These are phyloP conservation scores for Friedmanniomyces simplex DNA, from an alignment of 495 filamentous ascomycete species.

Conservation along the genomic window DNA sequence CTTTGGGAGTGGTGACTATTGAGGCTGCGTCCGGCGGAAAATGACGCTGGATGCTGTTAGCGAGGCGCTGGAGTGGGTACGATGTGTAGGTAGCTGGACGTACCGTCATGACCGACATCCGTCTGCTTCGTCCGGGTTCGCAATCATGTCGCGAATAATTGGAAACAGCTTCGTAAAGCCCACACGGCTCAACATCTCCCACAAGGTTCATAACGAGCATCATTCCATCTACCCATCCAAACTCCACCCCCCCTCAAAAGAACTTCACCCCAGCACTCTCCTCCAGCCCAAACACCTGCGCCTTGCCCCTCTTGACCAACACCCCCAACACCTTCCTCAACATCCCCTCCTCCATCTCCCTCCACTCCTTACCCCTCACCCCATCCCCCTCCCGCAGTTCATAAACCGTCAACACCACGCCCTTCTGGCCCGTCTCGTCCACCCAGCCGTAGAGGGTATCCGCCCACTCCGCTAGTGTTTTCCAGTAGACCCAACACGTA, in stretches of 20 bases:
- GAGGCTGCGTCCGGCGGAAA: neutral
- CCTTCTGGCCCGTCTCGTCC: slow-evolving; percentile 63
- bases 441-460: slow-evolving; percentile 44
- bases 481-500: slow-evolving; percentile 58
- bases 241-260: slow-evolving; percentile 54
- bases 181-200: too few species aligned
- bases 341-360: slow-evolving; percentile 62
- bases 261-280: slow-evolving; percentile 91
- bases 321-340: slow-evolving; percentile 66
- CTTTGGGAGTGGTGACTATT: neutral
- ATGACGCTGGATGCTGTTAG: neutral
- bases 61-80: neutral
- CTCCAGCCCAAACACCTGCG: slow-evolving; percentile 81
- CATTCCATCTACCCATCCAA: too few species aligned
- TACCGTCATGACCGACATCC: neutral
- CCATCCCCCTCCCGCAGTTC: slow-evolving; percentile 61
- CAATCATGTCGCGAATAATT: too few species aligned
- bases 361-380: slow-evolving; percentile 16
- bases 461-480: slow-evolving; percentile 65
- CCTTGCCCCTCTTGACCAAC: slow-evolving; percentile 79
- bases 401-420: slow-evolving; percentile 64
- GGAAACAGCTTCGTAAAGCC: too few species aligned
- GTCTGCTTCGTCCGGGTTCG: too few species aligned
- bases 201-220: too few species aligned
- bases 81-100: neutral